A percentile compares a stretch with the other conserved stretches of the same genome.
These are phyloP conservation scores for Aurantiochytrium sp. DNA, from an alignment of 108 stramenopile genomes.

Conservation along the genomic window DNA sequence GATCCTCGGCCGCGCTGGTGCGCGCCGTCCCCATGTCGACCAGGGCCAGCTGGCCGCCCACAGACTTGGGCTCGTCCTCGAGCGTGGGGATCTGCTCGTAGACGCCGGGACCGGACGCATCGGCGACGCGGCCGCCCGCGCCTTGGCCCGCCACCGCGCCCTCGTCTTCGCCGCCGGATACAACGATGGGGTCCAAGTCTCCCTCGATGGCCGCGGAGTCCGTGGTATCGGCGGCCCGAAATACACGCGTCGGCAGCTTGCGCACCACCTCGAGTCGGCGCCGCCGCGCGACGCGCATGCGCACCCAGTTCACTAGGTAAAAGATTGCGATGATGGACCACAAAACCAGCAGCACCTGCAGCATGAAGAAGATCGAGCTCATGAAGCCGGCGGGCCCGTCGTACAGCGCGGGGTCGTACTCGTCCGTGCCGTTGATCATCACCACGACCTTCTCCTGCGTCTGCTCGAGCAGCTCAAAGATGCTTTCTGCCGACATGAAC, in stretches of 20 bases:
- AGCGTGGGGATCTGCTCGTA: background rate
- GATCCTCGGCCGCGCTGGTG: background rate
- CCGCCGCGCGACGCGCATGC: background rate
- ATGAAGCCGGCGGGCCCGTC: background rate
- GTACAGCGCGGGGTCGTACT: background rate
- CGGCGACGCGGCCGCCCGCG: too few relatives aligned
- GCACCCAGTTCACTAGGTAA: background rate
- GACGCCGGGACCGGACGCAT: background rate
- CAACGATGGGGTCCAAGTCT: background rate
- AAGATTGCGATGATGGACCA: constrained; percentile 25
- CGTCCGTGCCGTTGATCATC: background rate
- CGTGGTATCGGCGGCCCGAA: background rate
- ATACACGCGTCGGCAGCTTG: constrained; percentile 20
- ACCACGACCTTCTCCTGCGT: background rate
- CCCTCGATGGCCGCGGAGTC: background rate
- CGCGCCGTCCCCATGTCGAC: background rate
- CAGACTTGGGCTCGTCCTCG: background rate
- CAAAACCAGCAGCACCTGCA: background rate
- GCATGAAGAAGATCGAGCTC: background rate
- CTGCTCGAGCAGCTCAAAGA: background rate
- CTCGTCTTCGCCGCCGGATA: background rate
- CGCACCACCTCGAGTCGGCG: constrained; percentile 8
- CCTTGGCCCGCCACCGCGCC: too few relatives aligned
- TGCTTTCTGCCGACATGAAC: background rate
- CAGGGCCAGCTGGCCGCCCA: background rate